Base-by-base conservation (phyloP, 805 yeast genomes). In the Ogataea methylovora region DNA sequence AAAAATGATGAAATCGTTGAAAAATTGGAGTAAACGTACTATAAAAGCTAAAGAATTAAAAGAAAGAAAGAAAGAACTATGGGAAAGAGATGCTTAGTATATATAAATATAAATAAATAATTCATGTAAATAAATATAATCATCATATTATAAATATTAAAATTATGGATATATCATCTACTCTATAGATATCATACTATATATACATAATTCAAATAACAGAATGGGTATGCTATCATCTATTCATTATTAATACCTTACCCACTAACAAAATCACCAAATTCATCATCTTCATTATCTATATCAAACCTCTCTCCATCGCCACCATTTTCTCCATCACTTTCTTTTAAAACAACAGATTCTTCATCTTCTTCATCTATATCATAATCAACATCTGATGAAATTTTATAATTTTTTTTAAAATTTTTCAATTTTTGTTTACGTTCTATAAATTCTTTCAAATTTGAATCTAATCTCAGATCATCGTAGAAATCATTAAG, bases 201-300 rank as follows among this genome's bases (percentile, higher is more conserved):
- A n/a, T n/a, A n/a, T n/a, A n/a, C n/a, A n/a, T n/a, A n/a, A n/a
- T n/a, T n/a, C n/a, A n/a, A n/a, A n/a, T n/a, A n/a, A n/a, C n/a
- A n/a, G n/a, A n/a, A n/a, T n/a, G n/a, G n/a, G n/a, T n/a, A n/a
- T n/a, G n/a, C n/a, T n/a, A n/a, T n/a, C n/a, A n/a, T n/a, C n/a
- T n/a, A n/a, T n/a, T n/a, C n/a, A n/a, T n/a, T n/a, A n/a, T n/a
- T n/a, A n/a, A n/a, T n/a, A n/a, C n/a, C n/a, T n/a, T n/a, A 8
- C 23, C 42, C 38, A 27, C 45, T 35, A 4, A 54, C 52, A 37
- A 52, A 52, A 33, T 52, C 58, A 2, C 59, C 59, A 42, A 51
- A 53, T 21, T 50, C 53, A 28, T 46, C 49, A 12, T 45, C 46
- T 24, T 32, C 37, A 30, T 29, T 37, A 20, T 38, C 42, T 14